These are phyloP conservation scores for Fraxinus cuspidata DNA, from an alignment of 257 asterid genomes.

Conservation along the genomic window DNA sequence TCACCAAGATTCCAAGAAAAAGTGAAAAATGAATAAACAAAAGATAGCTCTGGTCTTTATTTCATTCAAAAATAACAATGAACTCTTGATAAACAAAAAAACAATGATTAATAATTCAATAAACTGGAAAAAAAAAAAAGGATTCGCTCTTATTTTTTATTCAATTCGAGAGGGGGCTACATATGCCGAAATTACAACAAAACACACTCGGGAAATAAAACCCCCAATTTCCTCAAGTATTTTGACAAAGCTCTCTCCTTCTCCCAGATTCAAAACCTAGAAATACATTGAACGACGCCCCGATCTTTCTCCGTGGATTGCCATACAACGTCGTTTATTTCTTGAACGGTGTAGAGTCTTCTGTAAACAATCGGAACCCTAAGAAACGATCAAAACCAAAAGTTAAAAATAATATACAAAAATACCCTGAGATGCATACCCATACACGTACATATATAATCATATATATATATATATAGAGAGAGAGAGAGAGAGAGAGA, in stretches of 20 bases:
- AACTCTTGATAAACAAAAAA: constrained; percentile 28
- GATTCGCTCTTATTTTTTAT: constrained; percentile 32
- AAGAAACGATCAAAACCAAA: constrained; percentile 29
- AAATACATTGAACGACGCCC: constrained; percentile 30
- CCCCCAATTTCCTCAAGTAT: constrained; percentile 21
- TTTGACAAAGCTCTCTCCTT: constrained; percentile 21
- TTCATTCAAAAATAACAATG: constrained; percentile 36
- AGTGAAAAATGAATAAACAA: constrained; percentile 8
- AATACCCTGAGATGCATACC: neutral
- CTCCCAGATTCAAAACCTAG: constrained; percentile 27
- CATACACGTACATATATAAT: neutral
- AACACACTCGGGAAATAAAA: constrained; percentile 22
- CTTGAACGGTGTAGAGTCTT: constrained; percentile 38
- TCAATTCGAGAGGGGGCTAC: constrained; percentile 37
- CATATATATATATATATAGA: neutral
- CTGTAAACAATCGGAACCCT: constrained; percentile 43
- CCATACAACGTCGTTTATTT: constrained; percentile 21
- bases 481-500: neutral
- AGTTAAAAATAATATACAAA: constrained; percentile 17
- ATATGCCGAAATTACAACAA: constrained; percentile 30
- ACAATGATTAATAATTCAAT: constrained; percentile 27
- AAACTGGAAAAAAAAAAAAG: constrained; percentile 2
- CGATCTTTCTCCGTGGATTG: constrained; percentile 17
- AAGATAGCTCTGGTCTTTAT: constrained; percentile 21
- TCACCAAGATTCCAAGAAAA: constrained; percentile 21